Evolutionary conservation across 2,329 filamentous ascomycete genomes (phyloP).

Genomic region (Periconia macrospinosa): DNA sequence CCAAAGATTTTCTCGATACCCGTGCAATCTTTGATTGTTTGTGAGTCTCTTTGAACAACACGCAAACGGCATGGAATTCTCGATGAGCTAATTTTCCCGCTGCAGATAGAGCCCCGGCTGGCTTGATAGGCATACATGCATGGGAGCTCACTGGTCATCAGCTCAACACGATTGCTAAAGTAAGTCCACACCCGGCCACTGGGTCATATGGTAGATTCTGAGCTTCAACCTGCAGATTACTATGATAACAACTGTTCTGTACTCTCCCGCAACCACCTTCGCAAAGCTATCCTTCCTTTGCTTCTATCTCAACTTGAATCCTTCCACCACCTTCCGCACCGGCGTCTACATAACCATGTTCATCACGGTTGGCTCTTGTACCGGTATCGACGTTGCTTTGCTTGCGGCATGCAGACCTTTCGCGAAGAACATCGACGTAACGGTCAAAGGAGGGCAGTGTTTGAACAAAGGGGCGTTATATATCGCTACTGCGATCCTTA

Average conservation of each 20-base stretch:
- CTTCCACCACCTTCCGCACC: conserved; percentile 4
- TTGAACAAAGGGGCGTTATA: conserved; percentile 18
- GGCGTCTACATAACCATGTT: conserved; percentile 16
- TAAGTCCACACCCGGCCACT: neutral
- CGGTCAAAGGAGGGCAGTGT: conserved; percentile 14
- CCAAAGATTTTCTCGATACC: conserved; percentile 8
- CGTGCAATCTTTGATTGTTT: conserved; percentile 12
- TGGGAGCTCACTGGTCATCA: conserved; percentile 17
- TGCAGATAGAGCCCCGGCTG: conserved; percentile 12
- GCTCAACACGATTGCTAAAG: conserved; percentile 11
- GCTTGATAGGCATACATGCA: conserved; percentile 15
- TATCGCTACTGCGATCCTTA: conserved; percentile 19
- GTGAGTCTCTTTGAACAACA: neutral
- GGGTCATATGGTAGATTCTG: neutral
- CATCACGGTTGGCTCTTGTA: conserved; percentile 17
- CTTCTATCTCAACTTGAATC: conserved; percentile 13
- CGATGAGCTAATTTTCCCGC: neutral
- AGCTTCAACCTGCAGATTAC: conserved; percentile 7
- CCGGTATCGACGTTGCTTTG: conserved; percentile 18
- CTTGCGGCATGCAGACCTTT: conserved; percentile 19
- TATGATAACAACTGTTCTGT: conserved; percentile 14
- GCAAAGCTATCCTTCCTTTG: conserved; percentile 19
- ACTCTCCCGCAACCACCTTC: conserved; percentile 14
- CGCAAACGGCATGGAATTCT: neutral
- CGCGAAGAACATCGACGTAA: conserved; percentile 18